Evolutionary conservation across 2,329 filamentous ascomycete species (phyloP), one percentile per base, ranked within the genome.

Genomic region (Chrysoporthe deuterocubensis): DNA sequence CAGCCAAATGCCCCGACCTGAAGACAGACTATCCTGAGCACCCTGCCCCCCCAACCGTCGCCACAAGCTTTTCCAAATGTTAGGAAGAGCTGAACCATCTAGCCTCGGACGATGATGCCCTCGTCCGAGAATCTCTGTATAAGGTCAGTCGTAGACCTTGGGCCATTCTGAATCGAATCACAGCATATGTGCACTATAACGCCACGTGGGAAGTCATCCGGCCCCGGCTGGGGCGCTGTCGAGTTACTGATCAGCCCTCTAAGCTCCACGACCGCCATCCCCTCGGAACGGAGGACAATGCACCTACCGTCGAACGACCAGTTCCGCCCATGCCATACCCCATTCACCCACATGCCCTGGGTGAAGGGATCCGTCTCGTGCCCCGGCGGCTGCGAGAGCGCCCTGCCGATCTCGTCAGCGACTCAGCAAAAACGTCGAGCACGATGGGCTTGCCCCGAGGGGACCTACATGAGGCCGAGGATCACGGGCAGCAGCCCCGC

Each of bases 401-500:
- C 62, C 59, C 54, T 57, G 18, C 26, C 8, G 4, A 34, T 2
- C 11, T 52, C 26, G 26, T 54, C 32, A 57, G 34, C 16, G 32
- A 9, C 52, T 37, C 52, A 7, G 4, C 52, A 18, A 26, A 26
- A 26, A 26, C 26, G 37, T 7, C 37, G 9, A 40, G 5, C 37
- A 40, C 8, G 8, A 40, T 5, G 8, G 37, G 37, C 37, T 40
- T 40, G 37, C 37, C 37, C 37, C 6, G 37, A 2, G 44, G 44
- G 18, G 4, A 16, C 34, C 7, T 57, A 57, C 62, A 64, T 64
- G 7, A 64, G 37, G n/a, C 62, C 62, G 8, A 64, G 21, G 21
- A 64, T 57, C 13, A 64, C 37, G 11, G 62, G 62, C 48, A 64
- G 62, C 40, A 37, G 34, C 18, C 62, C 62, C 7, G 48, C 40